A percentile compares a stretch with the other conserved stretches of the same genome.
Evolutionary conservation across 2,329 filamentous ascomycete species (phyloP).

Genomic region (Xylaria multiplex): DNA sequence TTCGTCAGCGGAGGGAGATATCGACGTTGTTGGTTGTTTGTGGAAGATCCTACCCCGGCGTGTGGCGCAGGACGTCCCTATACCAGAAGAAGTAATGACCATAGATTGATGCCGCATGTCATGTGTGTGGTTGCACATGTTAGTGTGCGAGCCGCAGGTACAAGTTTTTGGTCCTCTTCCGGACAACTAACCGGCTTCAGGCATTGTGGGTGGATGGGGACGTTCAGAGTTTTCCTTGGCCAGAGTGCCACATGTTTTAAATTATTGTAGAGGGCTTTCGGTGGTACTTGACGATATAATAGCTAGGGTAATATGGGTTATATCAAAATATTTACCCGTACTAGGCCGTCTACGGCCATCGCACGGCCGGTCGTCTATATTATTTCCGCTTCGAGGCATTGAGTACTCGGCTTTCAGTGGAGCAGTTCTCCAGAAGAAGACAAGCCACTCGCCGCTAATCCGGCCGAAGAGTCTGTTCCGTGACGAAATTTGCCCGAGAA

Average conservation of each 20-base stretch:
- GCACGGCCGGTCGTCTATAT: constrained; percentile 12
- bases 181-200: constrained; percentile 6
- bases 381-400: constrained; percentile 34
- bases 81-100: constrained; percentile 1
- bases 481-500: constrained; percentile 6
- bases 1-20: constrained; percentile 21
- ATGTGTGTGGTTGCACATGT: constrained; percentile 12
- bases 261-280: background rate
- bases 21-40: constrained; percentile 13
- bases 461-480: constrained; percentile 24
- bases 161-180: constrained; percentile 27
- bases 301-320: constrained; percentile 28
- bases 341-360: constrained; percentile 24
- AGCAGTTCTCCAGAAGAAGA: background rate
- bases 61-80: constrained; percentile 6
- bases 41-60: background rate
- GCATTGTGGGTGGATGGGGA: constrained; percentile 3
- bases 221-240: constrained; percentile 6
- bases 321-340: constrained; percentile 28
- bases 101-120: constrained; percentile 2
- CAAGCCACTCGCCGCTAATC: constrained; percentile 22
- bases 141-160: constrained; percentile 21
- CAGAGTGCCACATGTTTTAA: constrained; percentile 9
- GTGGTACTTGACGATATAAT: background rate
- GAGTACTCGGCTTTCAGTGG: constrained; percentile 29